Conservation (phyloP, 1,284 basidiomycete genomes). For the Sanghuangporus sanghuang region DNA sequence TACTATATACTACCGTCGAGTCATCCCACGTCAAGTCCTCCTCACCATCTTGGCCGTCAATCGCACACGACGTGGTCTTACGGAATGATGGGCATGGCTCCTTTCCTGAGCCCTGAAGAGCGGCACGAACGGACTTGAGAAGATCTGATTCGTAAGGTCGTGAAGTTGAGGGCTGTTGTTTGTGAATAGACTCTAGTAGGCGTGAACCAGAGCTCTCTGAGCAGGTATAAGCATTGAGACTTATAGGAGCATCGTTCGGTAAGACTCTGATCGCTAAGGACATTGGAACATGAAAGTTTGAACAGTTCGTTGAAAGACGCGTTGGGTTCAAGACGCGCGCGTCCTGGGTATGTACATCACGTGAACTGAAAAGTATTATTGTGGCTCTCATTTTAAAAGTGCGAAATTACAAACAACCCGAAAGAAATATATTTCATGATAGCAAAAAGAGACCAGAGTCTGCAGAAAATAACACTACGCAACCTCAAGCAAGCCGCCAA, state of each 20-base stretch:
- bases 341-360: not conserved
- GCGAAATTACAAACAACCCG: not conserved
- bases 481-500: not conserved
- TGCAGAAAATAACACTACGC: not conserved
- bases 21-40: slow-evolving; percentile 69
- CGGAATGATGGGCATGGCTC: slow-evolving; percentile 35
- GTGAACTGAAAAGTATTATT: not conserved
- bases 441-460: not conserved
- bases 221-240: slow-evolving; percentile 19
- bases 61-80: slow-evolving; percentile 26
- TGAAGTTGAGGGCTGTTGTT: slow-evolving; percentile 21
- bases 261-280: not conserved
- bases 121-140: slow-evolving; percentile 44
- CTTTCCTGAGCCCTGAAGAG: slow-evolving; percentile 45
- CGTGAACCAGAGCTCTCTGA: slow-evolving; percentile 29
- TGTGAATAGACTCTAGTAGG: slow-evolving; percentile 21
- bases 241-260: slow-evolving; percentile 1
- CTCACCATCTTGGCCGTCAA: slow-evolving; percentile 25
- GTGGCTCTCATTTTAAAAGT: not conserved
- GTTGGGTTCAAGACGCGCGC: not conserved
- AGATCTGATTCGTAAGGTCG: slow-evolving; percentile 32
- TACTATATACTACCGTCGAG: slow-evolving; percentile 60
- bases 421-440: not conserved
- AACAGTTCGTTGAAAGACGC: not conserved
- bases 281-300: not conserved